A percentile compares a stretch with the other conserved stretches of the same genome.
These are phyloP conservation scores for Thelephora ganbajun DNA, from an alignment of 768 basidiomycete genomes.

Conservation along the genomic window DNA sequence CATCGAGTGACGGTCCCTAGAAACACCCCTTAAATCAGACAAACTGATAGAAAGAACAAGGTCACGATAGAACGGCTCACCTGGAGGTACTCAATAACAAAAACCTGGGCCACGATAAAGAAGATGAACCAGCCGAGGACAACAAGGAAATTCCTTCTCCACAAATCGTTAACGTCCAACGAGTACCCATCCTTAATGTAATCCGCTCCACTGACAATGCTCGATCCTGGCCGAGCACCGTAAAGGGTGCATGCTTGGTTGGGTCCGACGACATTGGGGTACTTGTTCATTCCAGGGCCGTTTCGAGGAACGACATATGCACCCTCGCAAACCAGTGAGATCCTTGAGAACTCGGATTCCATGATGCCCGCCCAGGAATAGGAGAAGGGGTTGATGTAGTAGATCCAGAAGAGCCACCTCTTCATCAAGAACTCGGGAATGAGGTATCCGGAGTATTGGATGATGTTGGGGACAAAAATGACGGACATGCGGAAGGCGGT, in stretches of 20 bases:
- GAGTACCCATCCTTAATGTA: slow-evolving; percentile 51
- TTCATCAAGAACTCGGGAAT: slow-evolving; percentile 61
- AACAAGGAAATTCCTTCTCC: slow-evolving; percentile 59
- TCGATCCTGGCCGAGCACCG: slow-evolving; percentile 46
- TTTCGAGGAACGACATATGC: slow-evolving; percentile 53
- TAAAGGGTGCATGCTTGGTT: slow-evolving; percentile 73
- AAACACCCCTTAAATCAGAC: neutral
- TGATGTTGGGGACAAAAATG: slow-evolving; percentile 66
- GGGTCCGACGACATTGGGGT: slow-evolving; percentile 48
- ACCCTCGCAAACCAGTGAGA: slow-evolving; percentile 51
- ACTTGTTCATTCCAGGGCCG: slow-evolving; percentile 35
- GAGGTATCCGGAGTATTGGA: slow-evolving; percentile 59
- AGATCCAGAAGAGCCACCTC: slow-evolving; percentile 79
- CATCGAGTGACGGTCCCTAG: slow-evolving; percentile 12
- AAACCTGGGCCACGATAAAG: slow-evolving; percentile 56
- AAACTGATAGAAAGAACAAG: neutral
- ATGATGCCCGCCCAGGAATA: slow-evolving; percentile 68
- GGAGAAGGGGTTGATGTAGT: slow-evolving; percentile 66
- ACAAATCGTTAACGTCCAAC: slow-evolving; percentile 36
- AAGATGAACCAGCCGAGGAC: slow-evolving; percentile 53
- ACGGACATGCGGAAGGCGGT: slow-evolving; percentile 38
- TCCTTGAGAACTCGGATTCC: slow-evolving; percentile 77
- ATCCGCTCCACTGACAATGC: slow-evolving; percentile 35
- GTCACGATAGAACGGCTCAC: slow-evolving; percentile 21
- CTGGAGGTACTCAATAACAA: slow-evolving; percentile 52